Percentiles rank a stretch among this genome's conserved stretches.
These are phyloP conservation scores for Polymyxa betae DNA, from an alignment of 208 protist species.

Conservation along the genomic window DNA sequence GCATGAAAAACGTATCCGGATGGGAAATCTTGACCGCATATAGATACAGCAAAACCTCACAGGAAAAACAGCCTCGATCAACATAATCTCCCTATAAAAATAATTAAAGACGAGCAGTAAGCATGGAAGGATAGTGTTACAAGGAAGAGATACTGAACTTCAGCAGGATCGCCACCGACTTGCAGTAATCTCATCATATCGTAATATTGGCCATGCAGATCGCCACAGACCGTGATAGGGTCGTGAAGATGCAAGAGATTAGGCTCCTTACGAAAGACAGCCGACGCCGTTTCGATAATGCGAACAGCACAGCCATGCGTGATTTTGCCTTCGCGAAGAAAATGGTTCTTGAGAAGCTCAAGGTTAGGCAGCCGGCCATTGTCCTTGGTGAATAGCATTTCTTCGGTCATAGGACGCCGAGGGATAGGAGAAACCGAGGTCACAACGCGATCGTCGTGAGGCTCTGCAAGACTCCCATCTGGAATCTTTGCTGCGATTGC, in stretches of 20 bases:
- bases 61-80: slow-evolving; percentile 65
- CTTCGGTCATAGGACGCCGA: neutral
- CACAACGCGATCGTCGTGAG: neutral
- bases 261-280: slow-evolving; percentile 60
- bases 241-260: slow-evolving; percentile 60
- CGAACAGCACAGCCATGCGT: slow-evolving; percentile 2
- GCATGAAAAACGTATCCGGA: slow-evolving; percentile 58
- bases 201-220: slow-evolving; percentile 70
- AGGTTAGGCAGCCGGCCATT: slow-evolving; percentile 11
- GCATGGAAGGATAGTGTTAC: neutral
- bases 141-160: slow-evolving; percentile 66
- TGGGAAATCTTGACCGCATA: slow-evolving; percentile 59
- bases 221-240: slow-evolving; percentile 66
- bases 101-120: too few relatives aligned
- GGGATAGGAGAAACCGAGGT: neutral
- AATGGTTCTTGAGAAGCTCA: slow-evolving; percentile 28
- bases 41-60: slow-evolving; percentile 64
- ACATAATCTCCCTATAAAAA: slow-evolving; percentile 69
- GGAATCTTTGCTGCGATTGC: neutral
- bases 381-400: neutral
- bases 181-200: slow-evolving; percentile 65
- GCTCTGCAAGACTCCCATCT: too few relatives aligned
- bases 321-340: slow-evolving; percentile 57
- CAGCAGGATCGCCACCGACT: slow-evolving; percentile 37
- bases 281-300: slow-evolving; percentile 30